Percentiles rank a stretch among this genome's conserved stretches.
phyloP scores from a whole-genome alignment of 2,329 filamentous ascomycete genomes.

The Monilinia fructicola region DNA sequence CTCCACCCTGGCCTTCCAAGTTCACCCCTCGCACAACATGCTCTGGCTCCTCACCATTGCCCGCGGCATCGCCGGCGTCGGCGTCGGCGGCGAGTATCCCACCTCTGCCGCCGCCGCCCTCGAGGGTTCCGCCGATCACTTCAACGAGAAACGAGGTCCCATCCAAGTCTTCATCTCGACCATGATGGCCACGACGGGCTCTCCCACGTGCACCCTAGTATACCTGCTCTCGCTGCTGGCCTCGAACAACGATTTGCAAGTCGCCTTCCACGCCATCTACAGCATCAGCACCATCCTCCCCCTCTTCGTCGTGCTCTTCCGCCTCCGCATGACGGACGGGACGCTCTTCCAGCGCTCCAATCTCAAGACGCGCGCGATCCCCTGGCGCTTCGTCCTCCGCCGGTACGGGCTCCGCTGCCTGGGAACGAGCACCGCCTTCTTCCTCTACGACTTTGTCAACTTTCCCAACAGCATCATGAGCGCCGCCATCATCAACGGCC shows the following conservation, averaged over 20 bases:
- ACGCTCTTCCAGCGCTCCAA: neutral
- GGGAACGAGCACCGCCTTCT: constrained; percentile 42
- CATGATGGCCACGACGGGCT: constrained; percentile 17
- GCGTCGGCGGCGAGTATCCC: constrained; percentile 44
- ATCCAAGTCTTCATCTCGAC: constrained; percentile 19
- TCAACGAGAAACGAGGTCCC: constrained; percentile 8
- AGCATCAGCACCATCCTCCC: constrained; percentile 41
- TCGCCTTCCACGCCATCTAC: constrained; percentile 39
- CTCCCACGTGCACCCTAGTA: neutral
- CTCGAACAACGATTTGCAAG: constrained; percentile 41
- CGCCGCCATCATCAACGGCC: constrained; percentile 40
- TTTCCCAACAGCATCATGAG: constrained; percentile 44
- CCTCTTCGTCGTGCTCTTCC: constrained; percentile 39
- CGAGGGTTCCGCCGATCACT: constrained; percentile 41
- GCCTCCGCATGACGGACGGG: constrained; percentile 39
- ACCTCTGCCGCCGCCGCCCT: constrained; percentile 43
- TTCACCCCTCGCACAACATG: constrained; percentile 39
- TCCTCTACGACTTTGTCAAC: constrained; percentile 44
- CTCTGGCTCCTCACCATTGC: constrained; percentile 44
- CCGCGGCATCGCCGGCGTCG: constrained; percentile 43
- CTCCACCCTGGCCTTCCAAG: constrained; percentile 34
- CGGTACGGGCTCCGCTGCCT: constrained; percentile 23
- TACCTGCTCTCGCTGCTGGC: constrained; percentile 41
- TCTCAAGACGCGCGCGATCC: neutral
- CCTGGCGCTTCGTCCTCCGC: neutral